phyloP scores from a whole-genome alignment of 2,329 filamentous ascomycete genomes.

The Botryotinia narcissicola region DNA sequence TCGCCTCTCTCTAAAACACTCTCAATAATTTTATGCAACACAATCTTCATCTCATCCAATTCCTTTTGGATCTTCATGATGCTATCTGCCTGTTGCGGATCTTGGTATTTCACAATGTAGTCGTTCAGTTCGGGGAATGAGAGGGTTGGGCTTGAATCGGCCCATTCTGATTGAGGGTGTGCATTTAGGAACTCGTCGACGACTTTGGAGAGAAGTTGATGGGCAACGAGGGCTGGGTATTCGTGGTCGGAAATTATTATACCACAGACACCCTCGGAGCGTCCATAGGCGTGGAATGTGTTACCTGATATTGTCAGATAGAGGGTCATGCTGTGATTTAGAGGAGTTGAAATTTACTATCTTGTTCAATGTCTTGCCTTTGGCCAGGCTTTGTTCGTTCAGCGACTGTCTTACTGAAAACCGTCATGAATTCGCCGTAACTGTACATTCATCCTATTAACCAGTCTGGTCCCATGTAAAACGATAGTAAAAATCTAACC shows the following conservation, averaged over 20 bases:
- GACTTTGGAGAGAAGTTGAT: constrained; percentile 82
- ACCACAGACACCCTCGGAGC: constrained; percentile 70
- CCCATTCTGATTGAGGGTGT: constrained; percentile 69
- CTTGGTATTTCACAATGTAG: constrained; percentile 63
- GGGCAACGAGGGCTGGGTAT: constrained; percentile 76
- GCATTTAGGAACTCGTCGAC: constrained; percentile 81
- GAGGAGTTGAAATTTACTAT: constrained; percentile 49
- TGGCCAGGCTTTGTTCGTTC: constrained; percentile 79
- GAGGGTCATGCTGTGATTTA: neutral
- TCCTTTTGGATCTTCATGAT: constrained; percentile 96
- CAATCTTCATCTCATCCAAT: constrained; percentile 95
- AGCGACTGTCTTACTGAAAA: constrained; percentile 85
- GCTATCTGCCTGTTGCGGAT: constrained; percentile 84
- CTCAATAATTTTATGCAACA: constrained; percentile 95
- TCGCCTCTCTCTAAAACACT: constrained; percentile 84
- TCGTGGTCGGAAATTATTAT: constrained; percentile 75
- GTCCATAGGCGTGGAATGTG: constrained; percentile 75
- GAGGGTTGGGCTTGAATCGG: constrained; percentile 52
- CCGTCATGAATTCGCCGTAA: constrained; percentile 68
- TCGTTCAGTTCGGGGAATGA: constrained; percentile 73
- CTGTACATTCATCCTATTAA: constrained; percentile 32
- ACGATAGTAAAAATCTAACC: neutral
- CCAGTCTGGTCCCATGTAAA: neutral
- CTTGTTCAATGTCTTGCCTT: constrained; percentile 81
- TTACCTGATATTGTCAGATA: constrained; percentile 49